Evolutionary conservation across 2,329 filamentous ascomycete genomes (phyloP).

Genomic region (Fusarium coicis): DNA sequence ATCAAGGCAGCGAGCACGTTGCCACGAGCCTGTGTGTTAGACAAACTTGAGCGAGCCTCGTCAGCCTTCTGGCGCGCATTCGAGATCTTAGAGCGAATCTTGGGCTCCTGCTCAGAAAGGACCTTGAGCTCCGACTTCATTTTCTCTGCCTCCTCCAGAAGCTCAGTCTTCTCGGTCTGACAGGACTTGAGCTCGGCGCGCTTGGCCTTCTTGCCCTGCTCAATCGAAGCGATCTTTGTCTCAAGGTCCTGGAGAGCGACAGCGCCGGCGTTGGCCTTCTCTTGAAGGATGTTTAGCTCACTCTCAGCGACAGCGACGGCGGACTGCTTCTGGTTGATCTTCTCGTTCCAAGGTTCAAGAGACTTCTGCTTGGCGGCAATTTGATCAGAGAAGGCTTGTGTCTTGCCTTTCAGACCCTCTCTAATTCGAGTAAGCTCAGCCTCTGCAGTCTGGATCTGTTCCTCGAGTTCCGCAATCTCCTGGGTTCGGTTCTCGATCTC

Average conservation of each 20-base stretch:
- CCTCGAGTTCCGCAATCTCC: slow-evolving; percentile 82
- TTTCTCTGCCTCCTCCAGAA: slow-evolving; percentile 80
- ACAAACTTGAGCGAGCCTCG: slow-evolving; percentile 90
- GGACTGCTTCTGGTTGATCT: slow-evolving; percentile 96
- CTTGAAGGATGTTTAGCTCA: slow-evolving; percentile 89
- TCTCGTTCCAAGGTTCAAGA: slow-evolving; percentile 95
- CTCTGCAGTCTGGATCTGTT: slow-evolving; percentile 81
- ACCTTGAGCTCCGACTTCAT: slow-evolving; percentile 78
- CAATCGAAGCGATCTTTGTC: slow-evolving; percentile 78
- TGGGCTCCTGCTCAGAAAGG: slow-evolving; percentile 80
- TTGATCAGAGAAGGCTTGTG: slow-evolving; percentile 90
- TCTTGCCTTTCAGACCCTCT: slow-evolving; percentile 92
- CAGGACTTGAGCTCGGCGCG: slow-evolving; percentile 79
- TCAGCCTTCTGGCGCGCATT: slow-evolving; percentile 94
- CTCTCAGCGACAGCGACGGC: slow-evolving; percentile 94
- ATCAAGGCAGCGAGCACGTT: slow-evolving; percentile 92
- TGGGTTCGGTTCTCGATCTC: slow-evolving; percentile 81
- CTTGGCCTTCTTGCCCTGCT: slow-evolving; percentile 78
- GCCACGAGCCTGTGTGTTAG: slow-evolving; percentile 90
- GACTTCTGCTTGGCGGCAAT: slow-evolving; percentile 93
- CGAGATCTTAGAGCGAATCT: slow-evolving; percentile 85
- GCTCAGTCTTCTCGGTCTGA: slow-evolving; percentile 74
- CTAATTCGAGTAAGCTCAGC: slow-evolving; percentile 84
- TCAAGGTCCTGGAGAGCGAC: slow-evolving; percentile 86
- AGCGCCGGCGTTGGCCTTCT: slow-evolving; percentile 88